phyloP scores from a whole-genome alignment of 2,329 filamentous ascomycete species.

The Byssoonygena ceratinophila region DNA sequence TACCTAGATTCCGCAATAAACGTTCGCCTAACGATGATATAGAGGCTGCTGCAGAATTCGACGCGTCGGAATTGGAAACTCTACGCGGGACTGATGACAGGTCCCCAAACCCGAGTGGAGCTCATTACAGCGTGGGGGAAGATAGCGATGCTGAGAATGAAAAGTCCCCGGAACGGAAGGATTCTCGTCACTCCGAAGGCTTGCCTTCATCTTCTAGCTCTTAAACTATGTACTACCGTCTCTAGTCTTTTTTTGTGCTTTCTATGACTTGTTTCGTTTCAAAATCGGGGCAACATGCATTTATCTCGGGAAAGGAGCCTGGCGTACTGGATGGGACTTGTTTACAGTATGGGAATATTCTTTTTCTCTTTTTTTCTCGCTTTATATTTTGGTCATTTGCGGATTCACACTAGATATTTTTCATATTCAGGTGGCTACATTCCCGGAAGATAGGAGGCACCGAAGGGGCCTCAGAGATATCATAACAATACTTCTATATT shows the following conservation, averaged over 20 bases:
- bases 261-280: background rate
- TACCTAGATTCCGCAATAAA: slow-evolving; percentile 41
- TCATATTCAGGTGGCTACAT: background rate
- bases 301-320: background rate
- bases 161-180: background rate
- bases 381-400: too few species aligned
- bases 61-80: slow-evolving; percentile 51
- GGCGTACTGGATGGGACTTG: background rate
- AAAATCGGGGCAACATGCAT: slow-evolving; percentile 5
- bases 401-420: slow-evolving; percentile 2
- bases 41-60: slow-evolving; percentile 50
- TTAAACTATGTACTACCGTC: background rate
- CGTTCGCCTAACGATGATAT: slow-evolving; percentile 39
- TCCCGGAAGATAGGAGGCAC: background rate
- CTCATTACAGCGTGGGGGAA: slow-evolving; percentile 41
- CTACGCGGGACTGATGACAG: slow-evolving; percentile 29
- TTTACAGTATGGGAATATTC: background rate
- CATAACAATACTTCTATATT: background rate
- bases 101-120: slow-evolving; percentile 22
- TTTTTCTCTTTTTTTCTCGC: background rate
- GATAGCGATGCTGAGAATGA: slow-evolving; percentile 26
- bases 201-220: background rate
- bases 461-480: background rate
- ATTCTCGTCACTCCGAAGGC: background rate
- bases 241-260: background rate